phyloP scores from a whole-genome alignment of 1,139 yeast genomes.

The Kodamaea plutei region DNA sequence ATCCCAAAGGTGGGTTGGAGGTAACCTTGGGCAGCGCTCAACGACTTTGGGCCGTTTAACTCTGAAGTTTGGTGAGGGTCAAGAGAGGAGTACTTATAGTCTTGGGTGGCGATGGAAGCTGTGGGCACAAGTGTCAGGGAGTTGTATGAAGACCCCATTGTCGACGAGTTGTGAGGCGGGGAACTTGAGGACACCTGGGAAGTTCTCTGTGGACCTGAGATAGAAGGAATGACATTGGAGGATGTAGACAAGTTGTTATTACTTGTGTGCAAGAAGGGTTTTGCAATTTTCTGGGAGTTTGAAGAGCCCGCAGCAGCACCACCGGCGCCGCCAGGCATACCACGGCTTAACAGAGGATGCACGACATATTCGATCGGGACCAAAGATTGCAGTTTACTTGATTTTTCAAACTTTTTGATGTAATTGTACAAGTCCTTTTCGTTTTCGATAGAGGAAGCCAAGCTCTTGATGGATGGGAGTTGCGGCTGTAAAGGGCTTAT shows the following conservation, averaged over 20 bases:
- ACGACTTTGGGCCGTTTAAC: slow-evolving; percentile 42
- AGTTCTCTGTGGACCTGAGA: slow-evolving; percentile 1
- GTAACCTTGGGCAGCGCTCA: slow-evolving; percentile 19
- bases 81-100: slow-evolving; percentile 23
- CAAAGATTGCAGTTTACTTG: slow-evolving; percentile 30
- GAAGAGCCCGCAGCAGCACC: too few relatives aligned
- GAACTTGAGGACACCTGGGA: not conserved
- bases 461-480: slow-evolving; percentile 60
- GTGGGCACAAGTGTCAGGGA: not conserved
- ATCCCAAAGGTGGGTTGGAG: slow-evolving; percentile 72
- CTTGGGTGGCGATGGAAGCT: slow-evolving; percentile 5
- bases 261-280: slow-evolving; percentile 36
- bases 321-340: too few relatives aligned
- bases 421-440: slow-evolving; percentile 78
- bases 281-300: slow-evolving; percentile 22
- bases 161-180: too few relatives aligned
- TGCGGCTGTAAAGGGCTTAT: slow-evolving; percentile 61
- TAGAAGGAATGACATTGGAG: slow-evolving; percentile 2
- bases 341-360: slow-evolving; percentile 64
- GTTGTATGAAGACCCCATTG: too few relatives aligned
- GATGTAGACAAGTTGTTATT: too few relatives aligned
- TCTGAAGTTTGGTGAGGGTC: slow-evolving; percentile 33
- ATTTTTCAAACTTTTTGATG: slow-evolving; percentile 46
- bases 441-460: slow-evolving; percentile 75
- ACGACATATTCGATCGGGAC: slow-evolving; percentile 71